Base-by-base conservation (phyloP, 306 rosid species). In the Trichosanthes cucumerina region DNA sequence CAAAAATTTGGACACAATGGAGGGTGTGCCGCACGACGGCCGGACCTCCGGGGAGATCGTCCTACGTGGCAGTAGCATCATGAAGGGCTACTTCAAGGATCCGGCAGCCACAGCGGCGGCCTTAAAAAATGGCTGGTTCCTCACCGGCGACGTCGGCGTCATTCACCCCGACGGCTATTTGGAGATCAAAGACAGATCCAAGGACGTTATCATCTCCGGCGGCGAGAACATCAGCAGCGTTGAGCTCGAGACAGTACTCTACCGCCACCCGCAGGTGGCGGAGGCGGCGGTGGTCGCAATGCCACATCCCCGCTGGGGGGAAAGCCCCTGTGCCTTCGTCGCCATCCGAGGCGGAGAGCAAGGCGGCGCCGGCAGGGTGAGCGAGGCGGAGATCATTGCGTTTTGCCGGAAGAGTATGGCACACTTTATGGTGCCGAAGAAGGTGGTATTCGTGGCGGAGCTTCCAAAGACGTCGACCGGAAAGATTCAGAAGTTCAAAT, bases 221-320 rank as follows among this genome's bases (percentile, higher is more conserved):
- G 98, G 98, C 0, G 98, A 95, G 82, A 95, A 95, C 64, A 91
- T 95, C 1, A 90, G 96, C 74, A 92, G 97, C 38, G 96, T 95
- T 1, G 97, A 95, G 72, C 81, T 95, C 9, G 97, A 95, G 76
- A 80, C 47, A 1, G 75, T 91, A 23, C 79, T 95, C 19, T 92
- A 94, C 44, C 76, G 78, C 8, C 97, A 94, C 52, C 97, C 97
- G 0, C 75, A 43, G 60, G 89, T 95, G 38, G 26, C 83, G 54
- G 98, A 95, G 76, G 98, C 92, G 0, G 96, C 97, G 0, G 97
- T 89, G n/a, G 98, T 95, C 34, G 98, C 98, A 54, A 89, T 92
- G 96, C 97, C 97, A 0, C 96, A 95, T 21, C 86, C 88, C 0
- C 88, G 81, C 15, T 95, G 98, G 98, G 97, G 97, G 0, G 98